Evolutionary conservation across 352 stramenopile species (phyloP), one percentile per base, ranked within the genome.

Genomic region (Thraustochytrium striatum): DNA sequence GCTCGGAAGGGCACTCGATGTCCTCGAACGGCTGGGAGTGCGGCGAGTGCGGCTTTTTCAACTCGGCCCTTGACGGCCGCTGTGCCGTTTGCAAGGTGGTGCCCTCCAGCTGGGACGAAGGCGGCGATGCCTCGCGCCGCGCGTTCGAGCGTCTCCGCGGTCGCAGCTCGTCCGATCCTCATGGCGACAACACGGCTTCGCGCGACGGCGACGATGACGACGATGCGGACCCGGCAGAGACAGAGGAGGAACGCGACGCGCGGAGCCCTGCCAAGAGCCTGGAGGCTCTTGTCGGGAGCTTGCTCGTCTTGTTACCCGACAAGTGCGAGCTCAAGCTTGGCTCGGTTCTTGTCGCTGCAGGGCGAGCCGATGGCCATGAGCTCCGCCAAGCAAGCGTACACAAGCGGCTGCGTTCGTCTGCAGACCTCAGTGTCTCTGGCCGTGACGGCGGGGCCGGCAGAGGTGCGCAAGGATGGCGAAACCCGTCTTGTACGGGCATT

Each of bases 21-120:
- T n/a, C n/a, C 36, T 75, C 65, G 16, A 38, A 39, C 21, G 65
- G 65, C 13, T 75, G 65, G 65, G 65, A 75, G 41, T 75, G 65
- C 36, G 52, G 39, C 11, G 16, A 43, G 7, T 75, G 65, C n/a
- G 11, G 65, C 39, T 75, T 75, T 43, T 75, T 55, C 50, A 75
- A 75, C 36, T 38, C 43, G 32, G 30, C 59, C 13, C 25, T 70
- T 8, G 59, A 70, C 41, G n/a, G n/a, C 35, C 13, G 50, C 25
- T 70, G 59, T 38, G 41, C 59, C 8, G 59, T 70, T 25, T 70
- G 59, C 59, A 70, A 70, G 30, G 5, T 70, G 59, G 35, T 38
- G 8, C 21, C 32, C 41, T 1, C 13, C 13, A 30, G 55, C 21
- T n/a, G n/a, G n/a, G n/a, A n/a, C n/a, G n/a, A n/a, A n/a, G n/a